These are phyloP conservation scores for Talaromyces adpressus DNA, from an alignment of 495 filamentous ascomycete genomes.

Conservation along the genomic window DNA sequence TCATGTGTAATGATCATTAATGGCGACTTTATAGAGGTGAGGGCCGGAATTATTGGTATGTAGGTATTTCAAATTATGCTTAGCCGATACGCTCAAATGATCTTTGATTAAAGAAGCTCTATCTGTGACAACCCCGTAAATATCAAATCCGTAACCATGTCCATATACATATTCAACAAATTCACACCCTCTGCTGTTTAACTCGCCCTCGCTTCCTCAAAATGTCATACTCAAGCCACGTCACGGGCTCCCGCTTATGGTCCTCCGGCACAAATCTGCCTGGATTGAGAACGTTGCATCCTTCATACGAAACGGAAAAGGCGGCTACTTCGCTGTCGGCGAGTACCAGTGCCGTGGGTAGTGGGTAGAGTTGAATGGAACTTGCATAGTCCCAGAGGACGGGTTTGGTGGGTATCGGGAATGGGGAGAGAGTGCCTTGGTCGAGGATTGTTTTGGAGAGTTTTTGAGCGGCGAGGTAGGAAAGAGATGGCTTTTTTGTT, in stretches of 20 bases:
- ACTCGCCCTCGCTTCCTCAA: conserved; percentile 47
- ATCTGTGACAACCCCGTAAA: not conserved
- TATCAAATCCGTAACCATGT: not conserved
- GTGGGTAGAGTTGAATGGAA: conserved; percentile 72
- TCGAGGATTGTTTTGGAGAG: conserved; percentile 90
- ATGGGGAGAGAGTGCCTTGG: conserved; percentile 82
- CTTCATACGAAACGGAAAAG: conserved; percentile 86
- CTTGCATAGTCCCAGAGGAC: conserved; percentile 81
- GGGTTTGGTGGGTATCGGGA: conserved; percentile 67
- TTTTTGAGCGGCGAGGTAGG: conserved; percentile 58
- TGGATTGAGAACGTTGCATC: conserved; percentile 94
- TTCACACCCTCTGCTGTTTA: conserved; percentile 34
- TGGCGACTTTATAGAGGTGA: not conserved
- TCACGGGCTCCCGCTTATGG: conserved; percentile 48
- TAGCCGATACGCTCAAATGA: not conserved
- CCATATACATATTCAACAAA: not conserved
- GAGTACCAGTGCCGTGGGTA: conserved; percentile 76
- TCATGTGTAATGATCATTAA: not conserved
- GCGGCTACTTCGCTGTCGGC: conserved; percentile 72
- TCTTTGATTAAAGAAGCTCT: not conserved
- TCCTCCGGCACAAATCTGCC: conserved; percentile 62
- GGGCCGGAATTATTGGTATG: not conserved
- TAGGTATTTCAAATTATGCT: not conserved
- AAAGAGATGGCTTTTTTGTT: conserved; percentile 10
- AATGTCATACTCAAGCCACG: conserved; percentile 84